Conservation (phyloP, 2,329 filamentous ascomycete species). For the Coniochaeta sp. region DNA sequence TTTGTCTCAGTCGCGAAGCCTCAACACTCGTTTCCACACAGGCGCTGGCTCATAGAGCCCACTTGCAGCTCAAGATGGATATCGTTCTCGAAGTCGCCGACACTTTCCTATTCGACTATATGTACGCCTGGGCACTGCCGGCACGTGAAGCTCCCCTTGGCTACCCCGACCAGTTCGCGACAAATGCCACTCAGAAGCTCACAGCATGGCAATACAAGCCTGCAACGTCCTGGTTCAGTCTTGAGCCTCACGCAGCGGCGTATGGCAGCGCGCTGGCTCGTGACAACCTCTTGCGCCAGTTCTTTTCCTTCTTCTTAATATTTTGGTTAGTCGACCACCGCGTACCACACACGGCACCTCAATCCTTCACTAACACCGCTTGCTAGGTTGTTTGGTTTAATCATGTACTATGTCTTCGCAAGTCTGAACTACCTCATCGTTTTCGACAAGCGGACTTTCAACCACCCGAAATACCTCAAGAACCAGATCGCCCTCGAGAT, state of each 20-base stretch:
- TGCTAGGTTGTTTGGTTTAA: constrained; percentile 75
- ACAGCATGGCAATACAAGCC: constrained; percentile 65
- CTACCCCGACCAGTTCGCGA: constrained; percentile 36
- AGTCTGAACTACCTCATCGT: constrained; percentile 78
- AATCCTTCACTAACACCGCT: background rate
- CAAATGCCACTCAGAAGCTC: constrained; percentile 50
- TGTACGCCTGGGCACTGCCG: constrained; percentile 69
- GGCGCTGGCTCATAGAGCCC: background rate
- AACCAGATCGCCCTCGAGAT: constrained; percentile 89
- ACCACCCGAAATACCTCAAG: constrained; percentile 91
- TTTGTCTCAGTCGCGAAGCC: background rate
- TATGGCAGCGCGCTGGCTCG: constrained; percentile 71
- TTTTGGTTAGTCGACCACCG: constrained; percentile 58
- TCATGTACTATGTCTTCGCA: constrained; percentile 80
- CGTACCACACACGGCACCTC: background rate
- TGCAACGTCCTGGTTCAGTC: constrained; percentile 58
- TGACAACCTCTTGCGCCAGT: constrained; percentile 71
- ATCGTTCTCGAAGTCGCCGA: constrained; percentile 82
- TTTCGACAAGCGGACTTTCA: constrained; percentile 83
- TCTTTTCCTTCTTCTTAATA: constrained; percentile 69
- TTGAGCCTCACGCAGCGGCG: constrained; percentile 67
- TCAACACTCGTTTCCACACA: background rate
- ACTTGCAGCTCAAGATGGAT: constrained; percentile 62
- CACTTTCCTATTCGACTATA: constrained; percentile 70
- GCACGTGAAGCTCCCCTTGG: constrained; percentile 44